Conservation (phyloP, 768 basidiomycete genomes). For the Leccinum ochraceum region DNA sequence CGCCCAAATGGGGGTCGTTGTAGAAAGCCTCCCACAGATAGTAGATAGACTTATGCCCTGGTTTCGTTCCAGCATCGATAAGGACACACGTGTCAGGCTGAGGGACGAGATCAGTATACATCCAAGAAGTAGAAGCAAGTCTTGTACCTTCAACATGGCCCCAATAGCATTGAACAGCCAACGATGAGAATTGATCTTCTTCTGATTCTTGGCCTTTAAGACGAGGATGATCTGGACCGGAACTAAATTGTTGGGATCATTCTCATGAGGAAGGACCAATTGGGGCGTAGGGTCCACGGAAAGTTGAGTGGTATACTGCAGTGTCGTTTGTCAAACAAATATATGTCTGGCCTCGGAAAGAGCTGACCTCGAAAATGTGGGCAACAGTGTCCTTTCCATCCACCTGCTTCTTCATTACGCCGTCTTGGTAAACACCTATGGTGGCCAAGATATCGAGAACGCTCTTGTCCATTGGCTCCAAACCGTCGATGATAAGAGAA, state of each 20-base stretch:
- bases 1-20: slow-evolving; percentile 75
- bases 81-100: slow-evolving; percentile 92
- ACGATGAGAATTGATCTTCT: slow-evolving; percentile 94
- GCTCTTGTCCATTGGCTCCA: slow-evolving; percentile 95
- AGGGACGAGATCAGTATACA: slow-evolving; percentile 6
- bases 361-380: slow-evolving; percentile 88
- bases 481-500: slow-evolving; percentile 88
- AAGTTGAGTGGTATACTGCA: slow-evolving; percentile 93
- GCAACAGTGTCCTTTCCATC: slow-evolving; percentile 89
- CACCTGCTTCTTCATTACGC: slow-evolving; percentile 91
- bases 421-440: slow-evolving; percentile 92
- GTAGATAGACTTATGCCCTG: slow-evolving; percentile 94
- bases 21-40: slow-evolving; percentile 94
- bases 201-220: slow-evolving; percentile 91
- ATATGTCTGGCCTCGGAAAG: slow-evolving; percentile 2
- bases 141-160: slow-evolving; percentile 63
- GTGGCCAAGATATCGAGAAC: slow-evolving; percentile 88
- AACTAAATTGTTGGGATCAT: slow-evolving; percentile 90
- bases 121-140: slow-evolving; percentile 16
- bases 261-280: slow-evolving; percentile 85
- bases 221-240: slow-evolving; percentile 92
- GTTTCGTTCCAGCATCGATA: slow-evolving; percentile 95
- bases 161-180: slow-evolving; percentile 97
- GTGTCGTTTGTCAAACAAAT: slow-evolving; percentile 7
- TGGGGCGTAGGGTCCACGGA: slow-evolving; percentile 91